phyloP scores from a whole-genome alignment of 371 early-diverging fungal species.

The Lichtheimia ornata region DNA sequence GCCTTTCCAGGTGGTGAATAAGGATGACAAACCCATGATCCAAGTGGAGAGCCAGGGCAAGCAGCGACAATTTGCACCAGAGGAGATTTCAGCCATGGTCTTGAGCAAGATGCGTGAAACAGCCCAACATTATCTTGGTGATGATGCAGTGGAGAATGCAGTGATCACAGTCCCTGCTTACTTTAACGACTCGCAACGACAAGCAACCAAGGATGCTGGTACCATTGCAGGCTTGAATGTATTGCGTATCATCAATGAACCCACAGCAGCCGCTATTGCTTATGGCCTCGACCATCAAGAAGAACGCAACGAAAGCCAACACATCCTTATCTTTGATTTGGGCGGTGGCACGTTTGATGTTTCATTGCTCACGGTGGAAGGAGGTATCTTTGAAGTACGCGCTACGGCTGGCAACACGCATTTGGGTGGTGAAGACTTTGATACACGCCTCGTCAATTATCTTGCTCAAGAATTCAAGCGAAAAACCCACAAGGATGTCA shows the following conservation, averaged over 20 bases:
- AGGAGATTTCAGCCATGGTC: constrained; percentile 84
- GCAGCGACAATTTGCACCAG: constrained; percentile 86
- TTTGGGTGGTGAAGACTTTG: constrained; percentile 98
- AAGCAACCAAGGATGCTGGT: constrained; percentile 85
- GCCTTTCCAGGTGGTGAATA: constrained; percentile 83
- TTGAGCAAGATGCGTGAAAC: constrained; percentile 90
- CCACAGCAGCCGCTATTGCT: constrained; percentile 92
- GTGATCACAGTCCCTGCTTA: constrained; percentile 84
- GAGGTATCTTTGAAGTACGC: constrained; percentile 90
- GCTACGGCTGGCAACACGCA: constrained; percentile 94
- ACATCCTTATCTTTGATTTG: constrained; percentile 89
- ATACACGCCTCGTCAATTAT: constrained; percentile 88
- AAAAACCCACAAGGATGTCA: constrained; percentile 85
- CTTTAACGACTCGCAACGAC: constrained; percentile 80
- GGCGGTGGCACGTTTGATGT: constrained; percentile 97
- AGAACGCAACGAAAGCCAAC: constrained; percentile 66
- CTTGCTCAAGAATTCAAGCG: constrained; percentile 89
- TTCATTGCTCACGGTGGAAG: constrained; percentile 84
- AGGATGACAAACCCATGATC: constrained; percentile 90
- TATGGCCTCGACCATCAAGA: constrained; percentile 84
- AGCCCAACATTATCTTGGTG: constrained; percentile 79
- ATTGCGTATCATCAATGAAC: constrained; percentile 90
- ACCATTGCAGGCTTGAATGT: constrained; percentile 77
- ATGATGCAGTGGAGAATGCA: constrained; percentile 77
- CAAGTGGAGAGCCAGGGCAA: constrained; percentile 59